Evolutionary conservation across 2,329 filamentous ascomycete species (phyloP).

Genomic region (Xylaria sp.): DNA sequence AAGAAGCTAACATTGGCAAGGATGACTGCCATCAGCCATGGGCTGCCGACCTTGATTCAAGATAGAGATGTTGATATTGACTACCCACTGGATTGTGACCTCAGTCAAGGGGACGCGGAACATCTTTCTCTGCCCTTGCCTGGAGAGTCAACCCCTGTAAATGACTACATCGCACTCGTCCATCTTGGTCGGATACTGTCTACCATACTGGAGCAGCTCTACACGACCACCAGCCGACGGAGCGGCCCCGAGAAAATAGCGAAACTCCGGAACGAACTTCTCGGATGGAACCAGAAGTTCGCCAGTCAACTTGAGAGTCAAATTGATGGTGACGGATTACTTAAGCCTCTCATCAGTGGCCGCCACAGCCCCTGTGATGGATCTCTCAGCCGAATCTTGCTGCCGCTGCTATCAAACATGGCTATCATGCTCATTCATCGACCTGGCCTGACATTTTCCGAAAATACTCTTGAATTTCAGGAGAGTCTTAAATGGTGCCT

Average conservation of each 20-base stretch:
- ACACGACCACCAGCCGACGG: neutral
- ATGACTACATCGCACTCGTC: neutral
- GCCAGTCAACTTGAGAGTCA: neutral
- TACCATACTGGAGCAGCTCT: neutral
- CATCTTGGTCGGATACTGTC: neutral
- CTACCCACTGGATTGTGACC: neutral
- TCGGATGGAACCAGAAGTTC: neutral
- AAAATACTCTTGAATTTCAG: neutral
- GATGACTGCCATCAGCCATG: neutral
- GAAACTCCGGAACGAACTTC: neutral
- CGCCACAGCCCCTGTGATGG: neutral
- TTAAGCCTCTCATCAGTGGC: neutral
- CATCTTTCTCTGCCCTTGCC: neutral
- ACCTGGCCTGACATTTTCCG: neutral
- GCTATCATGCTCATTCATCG: neutral
- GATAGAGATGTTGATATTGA: neutral
- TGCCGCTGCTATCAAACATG: neutral
- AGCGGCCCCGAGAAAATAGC: neutral
- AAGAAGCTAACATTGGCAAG: neutral
- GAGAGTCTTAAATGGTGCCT: neutral
- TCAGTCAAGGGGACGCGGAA: neutral
- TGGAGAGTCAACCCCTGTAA: slow-evolving; percentile 1
- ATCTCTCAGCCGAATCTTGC: neutral
- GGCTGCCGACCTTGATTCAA: neutral
- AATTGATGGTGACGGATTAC: neutral